These are phyloP conservation scores for Aspergillus phoenicis DNA, from an alignment of 2,329 filamentous ascomycete genomes.

Conservation along the genomic window DNA sequence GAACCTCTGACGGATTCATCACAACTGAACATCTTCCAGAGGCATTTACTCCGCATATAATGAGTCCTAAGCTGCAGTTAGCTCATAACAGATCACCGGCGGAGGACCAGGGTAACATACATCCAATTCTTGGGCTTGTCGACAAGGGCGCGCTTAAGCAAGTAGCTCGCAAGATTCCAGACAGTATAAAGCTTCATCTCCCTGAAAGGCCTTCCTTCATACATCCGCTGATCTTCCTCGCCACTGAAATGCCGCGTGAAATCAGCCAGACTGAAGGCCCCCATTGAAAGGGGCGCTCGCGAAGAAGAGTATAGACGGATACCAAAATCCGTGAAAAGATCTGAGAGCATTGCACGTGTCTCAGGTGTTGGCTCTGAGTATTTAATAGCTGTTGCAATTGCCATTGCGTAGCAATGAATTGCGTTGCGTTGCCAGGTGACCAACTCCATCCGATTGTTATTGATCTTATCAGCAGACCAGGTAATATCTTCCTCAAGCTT, in stretches of 20 bases:
- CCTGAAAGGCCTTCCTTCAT: slow-evolving; percentile 59
- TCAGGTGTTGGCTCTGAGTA: slow-evolving; percentile 58
- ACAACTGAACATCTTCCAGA: slow-evolving; percentile 69
- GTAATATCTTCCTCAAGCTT: slow-evolving; percentile 84
- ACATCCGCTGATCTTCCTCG: slow-evolving; percentile 56
- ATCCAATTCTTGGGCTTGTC: slow-evolving; percentile 66
- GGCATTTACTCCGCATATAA: slow-evolving; percentile 71
- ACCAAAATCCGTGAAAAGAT: slow-evolving; percentile 70
- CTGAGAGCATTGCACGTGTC: slow-evolving; percentile 60
- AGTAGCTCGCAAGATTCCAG: slow-evolving; percentile 65
- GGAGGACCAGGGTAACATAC: slow-evolving; percentile 41
- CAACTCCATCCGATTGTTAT: slow-evolving; percentile 75
- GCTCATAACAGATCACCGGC: neutral
- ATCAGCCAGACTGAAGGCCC: slow-evolving; percentile 64
- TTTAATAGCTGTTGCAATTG: slow-evolving; percentile 63
- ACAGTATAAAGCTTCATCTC: slow-evolving; percentile 62
- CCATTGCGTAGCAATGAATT: slow-evolving; percentile 80
- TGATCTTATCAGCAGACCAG: slow-evolving; percentile 90
- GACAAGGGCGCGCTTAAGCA: slow-evolving; percentile 62
- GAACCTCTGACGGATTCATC: slow-evolving; percentile 45
- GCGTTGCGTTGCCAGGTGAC: slow-evolving; percentile 75
- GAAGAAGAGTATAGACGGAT: slow-evolving; percentile 69
- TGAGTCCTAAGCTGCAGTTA: slow-evolving; percentile 51
- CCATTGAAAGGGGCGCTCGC: slow-evolving; percentile 68
- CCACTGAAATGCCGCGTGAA: slow-evolving; percentile 64